Evolutionary conservation across 2,329 filamentous ascomycete species (phyloP), one percentile per base, ranked within the genome.

Genomic region (Scedosporium apiospermum): DNA sequence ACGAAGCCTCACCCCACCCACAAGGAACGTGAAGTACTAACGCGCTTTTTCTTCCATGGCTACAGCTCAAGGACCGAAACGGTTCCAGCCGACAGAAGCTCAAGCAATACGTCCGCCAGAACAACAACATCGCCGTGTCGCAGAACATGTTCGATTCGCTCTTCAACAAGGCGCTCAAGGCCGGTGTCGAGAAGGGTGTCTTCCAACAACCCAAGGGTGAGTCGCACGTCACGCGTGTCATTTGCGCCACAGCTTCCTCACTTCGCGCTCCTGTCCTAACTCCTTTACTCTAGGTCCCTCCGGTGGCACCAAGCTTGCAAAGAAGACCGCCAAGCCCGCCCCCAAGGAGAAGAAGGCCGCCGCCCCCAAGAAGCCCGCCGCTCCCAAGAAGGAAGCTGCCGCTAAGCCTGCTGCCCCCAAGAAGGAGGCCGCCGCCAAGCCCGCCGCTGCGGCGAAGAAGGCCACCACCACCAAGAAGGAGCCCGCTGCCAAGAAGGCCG

Each of bases 141-240:
- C 75, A 83, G 73, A 79, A 79, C 70, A 85, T 85, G 82, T 86
- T 86, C 76, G 83, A 82, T 72, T 83, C 82, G 65, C 88, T 92
- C 71, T 91, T 96, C 85, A 95, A 95, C 86, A 89, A 88, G 76
- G 90, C 91, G 62, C 82, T 96, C 73, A 86, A 88, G 78, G 78
- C 81, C 64, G 92, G 92, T 75, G 91, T 93, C 69, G 90, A 96
- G 71, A 92, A 89, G 82, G 90, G 90, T 66, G 83, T 90, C 70
- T 96, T 96, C 74, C 83, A 87, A 72, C 91, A 93, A 75, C 93
- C 92, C 72, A 96, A 96, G 86, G 92, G 91, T 91, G 83, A 68
- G 85, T 80, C 38, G 57, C 44, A 21, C 9, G 27, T 30, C 27
- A 6, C 27, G 6, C 49, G 5, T 42, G 3, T 14, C 21, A 14